Base-by-base conservation (phyloP, 1,139 yeast genomes). In the Tardiomyces depauwii region DNA sequence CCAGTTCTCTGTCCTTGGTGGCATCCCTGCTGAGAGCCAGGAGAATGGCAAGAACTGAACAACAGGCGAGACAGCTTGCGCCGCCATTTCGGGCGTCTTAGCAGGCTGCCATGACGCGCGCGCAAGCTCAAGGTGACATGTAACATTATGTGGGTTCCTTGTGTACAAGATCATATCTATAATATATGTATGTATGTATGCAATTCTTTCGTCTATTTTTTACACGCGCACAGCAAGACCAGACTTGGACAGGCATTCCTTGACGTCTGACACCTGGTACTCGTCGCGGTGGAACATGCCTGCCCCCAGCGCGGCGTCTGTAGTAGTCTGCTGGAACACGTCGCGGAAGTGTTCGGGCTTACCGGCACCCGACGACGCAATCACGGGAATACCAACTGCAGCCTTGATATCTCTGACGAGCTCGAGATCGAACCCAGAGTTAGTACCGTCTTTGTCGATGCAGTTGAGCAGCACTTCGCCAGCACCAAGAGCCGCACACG, bases 331-430 rank as follows among this genome's bases (percentile, higher is more conserved):
- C 44, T 72, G 72, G 60, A 91, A 91, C 1, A 87, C 98, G 54
- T 89, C 87, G 53, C 77, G 78, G 63, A 91, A 91, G 66, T 91
- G 97, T 48, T 71, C 75, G 2, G 98, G 98, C 39, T 71, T 78
- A 42, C 98, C 98, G 6, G 98, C 98, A 44, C 98, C 98, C 49
- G 94, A 82, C 18, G 96, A 87, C 0, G 98, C 97, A 64, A 91
- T 91, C 1, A 91, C 96, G 0, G 98, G 98, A 44, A 91, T 83
- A 1, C 73, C 69, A 9, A 87, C 95, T 0, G 82, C 80, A 2
- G 70, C 58, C 60, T 91, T 91, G 48, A 87, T 80, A 58, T 84
- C 93, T 18, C 73, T 68, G 45, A 91, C 77, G 44, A 91, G 72
- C 61, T 91, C 96, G 48, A 87, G 71, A 58, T 91, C 96, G 61